Conservation (phyloP, 495 filamentous ascomycete genomes). For the Viridothelium virens region DNA sequence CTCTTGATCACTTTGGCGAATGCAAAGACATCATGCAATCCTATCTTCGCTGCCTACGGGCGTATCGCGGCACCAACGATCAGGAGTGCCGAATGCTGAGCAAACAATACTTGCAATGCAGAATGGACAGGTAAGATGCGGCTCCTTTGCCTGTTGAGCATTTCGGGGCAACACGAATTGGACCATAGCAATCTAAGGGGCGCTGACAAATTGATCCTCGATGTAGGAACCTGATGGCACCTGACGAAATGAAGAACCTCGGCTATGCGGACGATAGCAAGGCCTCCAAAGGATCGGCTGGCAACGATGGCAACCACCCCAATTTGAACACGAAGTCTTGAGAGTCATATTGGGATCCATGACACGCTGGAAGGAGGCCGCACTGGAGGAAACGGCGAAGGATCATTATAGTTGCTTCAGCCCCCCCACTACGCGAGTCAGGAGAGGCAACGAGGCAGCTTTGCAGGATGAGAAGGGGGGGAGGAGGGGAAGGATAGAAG, state of each 20-base stretch:
- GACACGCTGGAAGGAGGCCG: too few species aligned
- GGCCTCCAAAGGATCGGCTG: not conserved
- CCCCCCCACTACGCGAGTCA: not conserved
- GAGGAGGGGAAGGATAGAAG: not conserved
- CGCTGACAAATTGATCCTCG: not conserved
- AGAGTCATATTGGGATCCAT: not conserved
- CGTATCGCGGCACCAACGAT: conserved; percentile 72
- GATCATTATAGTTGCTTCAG: conserved; percentile 8
- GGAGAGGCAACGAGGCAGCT: not conserved
- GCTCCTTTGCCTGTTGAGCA: conserved; percentile 6
- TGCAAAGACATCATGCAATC: conserved; percentile 79
- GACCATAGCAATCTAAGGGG: conserved; percentile 2
- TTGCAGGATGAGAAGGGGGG: not conserved
- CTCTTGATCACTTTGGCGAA: conserved; percentile 92
- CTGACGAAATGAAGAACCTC: conserved; percentile 85
- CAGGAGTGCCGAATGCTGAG: conserved; percentile 74
- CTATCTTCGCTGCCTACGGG: conserved; percentile 81
- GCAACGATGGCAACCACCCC: conserved; percentile 4
- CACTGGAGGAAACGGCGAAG: too few species aligned
- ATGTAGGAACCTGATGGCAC: conserved; percentile 85
- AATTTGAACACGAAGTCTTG: not conserved
- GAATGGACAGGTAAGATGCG: conserved; percentile 80
- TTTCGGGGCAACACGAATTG: too few species aligned
- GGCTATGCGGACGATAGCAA: conserved; percentile 60
- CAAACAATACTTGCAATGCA: conserved; percentile 79